phyloP scores from a whole-genome alignment of 768 basidiomycete species.

The Collybia mongolica region DNA sequence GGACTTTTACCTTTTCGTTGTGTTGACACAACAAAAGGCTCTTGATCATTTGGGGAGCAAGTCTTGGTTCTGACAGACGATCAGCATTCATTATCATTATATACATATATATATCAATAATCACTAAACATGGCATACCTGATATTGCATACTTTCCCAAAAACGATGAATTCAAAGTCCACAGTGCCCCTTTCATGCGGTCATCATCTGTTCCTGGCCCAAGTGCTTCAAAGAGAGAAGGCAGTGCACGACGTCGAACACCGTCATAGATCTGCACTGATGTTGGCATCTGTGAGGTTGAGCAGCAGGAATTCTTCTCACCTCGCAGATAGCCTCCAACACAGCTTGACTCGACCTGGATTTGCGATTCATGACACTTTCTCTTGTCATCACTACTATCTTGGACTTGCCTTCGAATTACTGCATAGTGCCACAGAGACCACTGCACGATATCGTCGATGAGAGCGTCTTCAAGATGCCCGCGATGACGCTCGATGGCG shows the following conservation, averaged over 20 bases:
- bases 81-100: conserved; percentile 9
- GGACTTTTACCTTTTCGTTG: conserved; percentile 71
- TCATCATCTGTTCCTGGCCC: conserved; percentile 78
- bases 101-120: neutral
- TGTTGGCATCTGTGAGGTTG: neutral
- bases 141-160: conserved; percentile 60
- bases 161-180: conserved; percentile 65
- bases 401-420: conserved; percentile 42
- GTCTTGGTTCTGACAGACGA: conserved; percentile 52
- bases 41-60: conserved; percentile 56
- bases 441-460: conserved; percentile 75
- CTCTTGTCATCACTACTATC: neutral
- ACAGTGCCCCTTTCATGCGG: conserved; percentile 90
- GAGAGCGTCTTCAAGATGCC: conserved; percentile 55
- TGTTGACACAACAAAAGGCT: conserved; percentile 72
- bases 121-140: conserved; percentile 27
- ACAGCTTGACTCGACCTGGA: conserved; percentile 45
- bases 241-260: conserved; percentile 60
- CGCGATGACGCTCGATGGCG: conserved; percentile 64
- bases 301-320: conserved; percentile 20
- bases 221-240: conserved; percentile 54
- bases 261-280: conserved; percentile 61
- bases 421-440: conserved; percentile 76
- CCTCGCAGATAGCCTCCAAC: conserved; percentile 50
- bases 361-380: conserved; percentile 20